These are phyloP conservation scores for Passiflora organensis DNA, from an alignment of 345 rosid genomes.

Conservation along the genomic window DNA sequence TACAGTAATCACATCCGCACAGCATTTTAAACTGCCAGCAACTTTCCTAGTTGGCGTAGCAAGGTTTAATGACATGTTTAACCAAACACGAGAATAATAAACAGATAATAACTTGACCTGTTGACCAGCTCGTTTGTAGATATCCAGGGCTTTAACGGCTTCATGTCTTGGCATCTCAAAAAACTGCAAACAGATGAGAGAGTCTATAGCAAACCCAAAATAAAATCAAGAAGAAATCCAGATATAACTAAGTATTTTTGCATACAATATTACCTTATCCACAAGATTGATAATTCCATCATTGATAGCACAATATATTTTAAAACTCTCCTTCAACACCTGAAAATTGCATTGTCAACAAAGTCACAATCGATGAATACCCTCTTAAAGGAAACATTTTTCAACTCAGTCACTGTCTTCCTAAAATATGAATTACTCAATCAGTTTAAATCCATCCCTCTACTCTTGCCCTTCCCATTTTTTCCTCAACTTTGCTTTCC, in stretches of 20 bases:
- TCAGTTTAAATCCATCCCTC: no score
- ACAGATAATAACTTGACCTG: conserved; percentile 56
- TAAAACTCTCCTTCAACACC: conserved; percentile 98
- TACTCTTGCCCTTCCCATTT: no score
- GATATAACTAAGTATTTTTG: conserved; percentile 9
- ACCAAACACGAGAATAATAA: conserved; percentile 4
- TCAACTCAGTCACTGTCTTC: neutral
- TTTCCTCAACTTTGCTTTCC: no score
- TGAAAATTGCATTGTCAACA: conserved; percentile 29
- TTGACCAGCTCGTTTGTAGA: conserved; percentile 76
- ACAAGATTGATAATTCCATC: conserved; percentile 99
- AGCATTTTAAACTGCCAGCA: neutral
- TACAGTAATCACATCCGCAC: neutral
- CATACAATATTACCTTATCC: conserved; percentile 61
- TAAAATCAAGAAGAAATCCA: conserved; percentile 2
- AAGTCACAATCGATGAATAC: conserved; percentile 9
- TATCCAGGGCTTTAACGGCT: conserved; percentile 74
- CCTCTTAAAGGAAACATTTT: no score
- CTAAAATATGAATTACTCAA: no score
- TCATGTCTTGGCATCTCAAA: conserved; percentile 98
- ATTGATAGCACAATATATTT: conserved; percentile 88
- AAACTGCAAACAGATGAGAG: conserved; percentile 49
- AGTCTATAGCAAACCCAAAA: conserved; percentile 3
- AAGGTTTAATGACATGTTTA: neutral
- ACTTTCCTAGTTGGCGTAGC: neutral